Evolutionary conservation across 257 asterid species (phyloP).

Genomic region (Rhazya stricta): DNA sequence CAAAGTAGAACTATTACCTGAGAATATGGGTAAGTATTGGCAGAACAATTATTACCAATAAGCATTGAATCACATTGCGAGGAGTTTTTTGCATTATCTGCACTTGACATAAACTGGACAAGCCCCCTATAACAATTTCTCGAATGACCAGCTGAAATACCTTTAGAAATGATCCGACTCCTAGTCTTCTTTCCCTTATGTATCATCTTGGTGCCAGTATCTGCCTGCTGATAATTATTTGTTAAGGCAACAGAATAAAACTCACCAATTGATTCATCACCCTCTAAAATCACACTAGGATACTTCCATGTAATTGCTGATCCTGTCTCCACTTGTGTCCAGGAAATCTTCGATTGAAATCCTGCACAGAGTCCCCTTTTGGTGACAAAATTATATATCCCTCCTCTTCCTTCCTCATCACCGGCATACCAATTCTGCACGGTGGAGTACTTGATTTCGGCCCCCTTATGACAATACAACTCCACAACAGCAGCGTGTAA

Average conservation of each 20-base stretch:
- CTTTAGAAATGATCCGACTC: conserved; percentile 92
- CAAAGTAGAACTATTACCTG: conserved; percentile 49
- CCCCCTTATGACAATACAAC: conserved; percentile 68
- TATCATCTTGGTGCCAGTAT: conserved; percentile 95
- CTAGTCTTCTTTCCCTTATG: conserved; percentile 94
- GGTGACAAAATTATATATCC: conserved; percentile 83
- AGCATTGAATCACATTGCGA: conserved; percentile 99
- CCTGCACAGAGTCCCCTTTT: conserved; percentile 94
- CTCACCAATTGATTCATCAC: conserved; percentile 92
- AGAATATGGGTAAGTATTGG: conserved; percentile 89
- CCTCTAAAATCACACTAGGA: conserved; percentile 90
- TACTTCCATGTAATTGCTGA: conserved; percentile 98
- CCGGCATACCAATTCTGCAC: conserved; percentile 99
- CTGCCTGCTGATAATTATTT: conserved; percentile 93
- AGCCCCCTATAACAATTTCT: conserved; percentile 90
- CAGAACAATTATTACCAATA: conserved; percentile 81
- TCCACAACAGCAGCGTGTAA: conserved; percentile 96
- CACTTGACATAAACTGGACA: conserved; percentile 82
- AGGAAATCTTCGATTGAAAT: conserved; percentile 66
- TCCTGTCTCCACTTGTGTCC: conserved; percentile 99
- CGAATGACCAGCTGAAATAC: conserved; percentile 86
- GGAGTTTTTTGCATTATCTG: conserved; percentile 68
- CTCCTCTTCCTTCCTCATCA: conserved; percentile 82
- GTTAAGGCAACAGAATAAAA: conserved; percentile 95
- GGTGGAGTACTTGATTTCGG: conserved; percentile 87